phyloP scores from a whole-genome alignment of 331 rosid genomes.

The Quercus tomentella region DNA sequence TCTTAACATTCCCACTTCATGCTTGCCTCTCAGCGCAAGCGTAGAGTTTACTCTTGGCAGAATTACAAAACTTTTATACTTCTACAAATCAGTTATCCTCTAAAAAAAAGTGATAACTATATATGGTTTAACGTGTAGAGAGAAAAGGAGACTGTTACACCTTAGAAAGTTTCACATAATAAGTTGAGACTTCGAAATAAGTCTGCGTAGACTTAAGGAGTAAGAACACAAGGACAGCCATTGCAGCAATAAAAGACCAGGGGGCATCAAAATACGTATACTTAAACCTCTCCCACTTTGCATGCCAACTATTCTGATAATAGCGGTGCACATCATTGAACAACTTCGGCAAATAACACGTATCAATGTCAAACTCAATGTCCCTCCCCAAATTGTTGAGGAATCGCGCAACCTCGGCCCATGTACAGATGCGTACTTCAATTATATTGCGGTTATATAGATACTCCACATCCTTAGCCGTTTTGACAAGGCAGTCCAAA shows the following conservation, averaged over 20 bases:
- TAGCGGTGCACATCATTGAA: conserved; percentile 32
- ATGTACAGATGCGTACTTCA: conserved; percentile 28
- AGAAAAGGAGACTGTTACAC: too few species aligned
- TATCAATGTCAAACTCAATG: conserved; percentile 28
- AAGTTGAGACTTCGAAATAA: not conserved
- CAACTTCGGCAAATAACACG: conserved; percentile 24
- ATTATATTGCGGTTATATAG: conserved; percentile 24
- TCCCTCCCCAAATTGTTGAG: conserved; percentile 34
- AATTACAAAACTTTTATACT: too few species aligned
- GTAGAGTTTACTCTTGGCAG: too few species aligned
- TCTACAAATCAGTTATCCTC: too few species aligned
- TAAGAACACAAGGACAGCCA: conserved; percentile 30
- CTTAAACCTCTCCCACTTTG: conserved; percentile 40
- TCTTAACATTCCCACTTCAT: too few species aligned
- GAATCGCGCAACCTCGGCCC: conserved; percentile 29
- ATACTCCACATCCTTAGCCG: conserved; percentile 32
- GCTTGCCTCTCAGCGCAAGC: too few species aligned
- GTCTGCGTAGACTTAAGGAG: conserved; percentile 32
- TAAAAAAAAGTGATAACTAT: too few species aligned
- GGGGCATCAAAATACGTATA: conserved; percentile 42
- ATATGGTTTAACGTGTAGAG: too few species aligned
- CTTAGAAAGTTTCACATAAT: not conserved
- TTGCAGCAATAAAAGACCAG: conserved; percentile 39
- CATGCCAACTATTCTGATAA: conserved; percentile 23
- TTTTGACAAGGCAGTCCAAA: conserved; percentile 34